Base-by-base conservation (phyloP, 176 grass and related monocot genomes). In the Pontederia paniculata region DNA sequence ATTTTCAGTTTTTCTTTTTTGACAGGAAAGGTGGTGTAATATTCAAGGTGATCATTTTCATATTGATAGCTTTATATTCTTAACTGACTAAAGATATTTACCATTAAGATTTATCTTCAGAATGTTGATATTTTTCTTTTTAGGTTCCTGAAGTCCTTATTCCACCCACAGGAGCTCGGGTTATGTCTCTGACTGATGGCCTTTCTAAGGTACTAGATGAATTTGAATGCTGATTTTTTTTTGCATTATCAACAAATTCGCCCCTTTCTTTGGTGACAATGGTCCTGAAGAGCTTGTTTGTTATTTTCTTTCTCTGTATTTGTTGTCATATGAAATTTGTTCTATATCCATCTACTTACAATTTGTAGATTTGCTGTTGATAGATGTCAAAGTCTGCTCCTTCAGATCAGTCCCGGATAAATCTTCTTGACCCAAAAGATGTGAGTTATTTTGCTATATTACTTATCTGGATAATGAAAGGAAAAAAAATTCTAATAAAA, bases 381-480 rank as follows among this genome's bases (percentile, higher is more conserved):
- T 68, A 97, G 93, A 97, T 97, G 86, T 97, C 93, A 0, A 97
- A 97, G 68, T 97, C 93, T 63, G 83, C 93, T 70, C 71, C 93
- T 76, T 97, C 93, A 65, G 93, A 97, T 77, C 86, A 81, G 66
- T 97, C 86, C 72, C 80, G 86, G 45, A 97, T 97, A 50, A 97
- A 97, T 57, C 83, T 97, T 58, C 93, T 97, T 79, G 93, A 97
- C 65, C 68, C 86, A 69, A 91, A 88, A 84, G 93, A 97, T 73
- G 86, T 97, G 80, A 89, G 84, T 54, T 17, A 10, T 71, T 16
- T 52, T 49, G 21, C 46, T 16, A n/a, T 20, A 9, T 70, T 58
- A 55, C 5, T 21, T 20, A 16, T 15, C 55, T 37, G 14, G 28
- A 37, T 37, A 37, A 6, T 37, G 28, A 37, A 37, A 37, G 28